Evolutionary conservation across 2,329 filamentous ascomycete species (phyloP), one percentile per base, ranked within the genome.

Genomic region (Exophiala lecanii-corni): DNA sequence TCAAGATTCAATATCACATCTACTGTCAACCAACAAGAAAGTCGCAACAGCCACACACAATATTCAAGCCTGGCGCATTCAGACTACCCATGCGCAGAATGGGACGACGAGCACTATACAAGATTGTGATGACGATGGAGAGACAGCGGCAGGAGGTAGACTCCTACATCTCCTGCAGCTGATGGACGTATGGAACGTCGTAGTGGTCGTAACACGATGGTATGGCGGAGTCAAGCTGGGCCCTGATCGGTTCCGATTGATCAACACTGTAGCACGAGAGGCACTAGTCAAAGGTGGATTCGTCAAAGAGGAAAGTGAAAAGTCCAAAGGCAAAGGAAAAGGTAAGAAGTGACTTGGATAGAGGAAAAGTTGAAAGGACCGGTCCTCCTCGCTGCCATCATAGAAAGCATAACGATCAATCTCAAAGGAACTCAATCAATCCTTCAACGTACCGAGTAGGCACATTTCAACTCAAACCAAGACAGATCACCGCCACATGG

Each of bases 61-160:
- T 63, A 96, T 98, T 60, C 89, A 84, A 15, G 91, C 91, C 1
- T 97, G 89, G 86, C 79, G 92, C 9, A 89, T 97, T 12, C 23
- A 37, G 38, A 19, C 18, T 13, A 25, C 26, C 9, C 38, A 42
- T 26, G 30, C 42, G 9, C 10, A 37, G 12, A 51, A 43, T 20
- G 78, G 77, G 0, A 59, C 65, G 3, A 57, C 65, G 0, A 68
- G 69, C 4, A 74, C 70, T 43, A 88, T 82, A 55, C 89, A 97
- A 63, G 92, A 98, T 65, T 96, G 84, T 60, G 86, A 98, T 57
- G 92, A 98, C 58, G 92, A 98, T 62, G 92, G 92, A 2, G 92
- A 98, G 73, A 86, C 86, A 18, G 92, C 92, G 4, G 92, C 92
- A 0, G 92, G 92, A 1, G 82, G 84, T 0, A 75, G 92, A 31